Evolutionary conservation across 2,329 filamentous ascomycete species (phyloP).

Genomic region (Talaromyces marneffei): DNA sequence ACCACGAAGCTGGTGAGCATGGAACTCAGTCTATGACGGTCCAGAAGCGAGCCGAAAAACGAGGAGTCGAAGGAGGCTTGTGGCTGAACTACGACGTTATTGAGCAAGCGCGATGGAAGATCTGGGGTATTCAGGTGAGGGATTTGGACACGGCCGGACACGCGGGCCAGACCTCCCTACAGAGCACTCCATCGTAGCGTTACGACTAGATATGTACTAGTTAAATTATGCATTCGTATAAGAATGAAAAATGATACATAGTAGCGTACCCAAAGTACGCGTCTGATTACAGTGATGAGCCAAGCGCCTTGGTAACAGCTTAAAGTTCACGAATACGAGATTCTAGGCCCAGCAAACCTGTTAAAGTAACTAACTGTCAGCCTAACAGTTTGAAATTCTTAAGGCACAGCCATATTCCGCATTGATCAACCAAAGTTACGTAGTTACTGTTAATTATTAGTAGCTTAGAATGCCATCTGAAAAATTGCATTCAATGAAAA

Average conservation of each 20-base stretch:
- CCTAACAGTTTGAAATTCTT: no score
- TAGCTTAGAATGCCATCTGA: not conserved
- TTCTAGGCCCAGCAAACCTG: not conserved
- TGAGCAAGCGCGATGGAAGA: constrained; percentile 37
- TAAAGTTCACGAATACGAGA: not conserved
- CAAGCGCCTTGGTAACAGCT: not conserved
- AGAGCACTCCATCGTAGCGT: not conserved
- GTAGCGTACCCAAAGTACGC: not conserved
- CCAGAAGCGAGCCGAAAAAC: constrained; percentile 23
- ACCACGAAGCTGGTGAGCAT: constrained; percentile 13
- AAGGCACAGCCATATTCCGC: not conserved
- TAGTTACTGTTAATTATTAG: no score
- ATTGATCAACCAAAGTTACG: no score
- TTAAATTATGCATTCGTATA: not conserved
- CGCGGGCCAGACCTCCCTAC: not conserved
- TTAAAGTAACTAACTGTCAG: no score
- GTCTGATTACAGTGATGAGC: not conserved
- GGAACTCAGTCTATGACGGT: not conserved
- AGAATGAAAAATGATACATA: not conserved
- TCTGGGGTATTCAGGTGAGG: constrained; percentile 36
- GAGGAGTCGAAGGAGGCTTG: constrained; percentile 26
- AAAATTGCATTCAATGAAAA: not conserved
- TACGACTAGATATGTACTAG: not conserved
- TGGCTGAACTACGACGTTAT: constrained; percentile 37
- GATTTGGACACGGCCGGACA: constrained; percentile 12